A percentile compares a stretch with the other conserved stretches of the same genome.
These are phyloP conservation scores for Sphaerulina vaccinii DNA, from an alignment of 2,329 filamentous ascomycete species.

Conservation along the genomic window DNA sequence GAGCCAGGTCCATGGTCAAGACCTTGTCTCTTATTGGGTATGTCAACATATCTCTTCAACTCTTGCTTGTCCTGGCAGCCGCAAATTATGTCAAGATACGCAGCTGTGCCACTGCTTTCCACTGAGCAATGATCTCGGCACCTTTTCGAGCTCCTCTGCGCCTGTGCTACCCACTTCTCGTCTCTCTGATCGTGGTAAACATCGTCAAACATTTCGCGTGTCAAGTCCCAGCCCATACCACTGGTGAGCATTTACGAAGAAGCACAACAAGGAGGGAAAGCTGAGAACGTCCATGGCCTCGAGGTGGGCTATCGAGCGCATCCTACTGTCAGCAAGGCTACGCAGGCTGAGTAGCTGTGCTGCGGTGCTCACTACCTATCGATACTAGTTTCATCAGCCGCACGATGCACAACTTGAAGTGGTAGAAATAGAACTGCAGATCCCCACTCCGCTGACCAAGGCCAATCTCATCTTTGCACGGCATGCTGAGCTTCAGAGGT, in stretches of 20 bases:
- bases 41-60: neutral
- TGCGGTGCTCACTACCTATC: neutral
- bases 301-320: conserved; percentile 1
- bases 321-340: conserved; percentile 11
- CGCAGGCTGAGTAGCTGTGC: conserved; percentile 12
- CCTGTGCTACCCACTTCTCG: neutral
- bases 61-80: neutral
- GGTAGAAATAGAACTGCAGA: conserved; percentile 10
- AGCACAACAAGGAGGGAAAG: neutral
- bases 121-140: neutral
- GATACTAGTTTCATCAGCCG: conserved; percentile 18
- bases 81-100: neutral
- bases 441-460: neutral
- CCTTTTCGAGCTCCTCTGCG: neutral
- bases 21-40: neutral
- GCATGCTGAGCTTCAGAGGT: neutral
- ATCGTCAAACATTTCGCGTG: neutral
- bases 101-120: neutral
- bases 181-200: neutral
- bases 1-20: too few relatives aligned
- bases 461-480: conserved; percentile 2
- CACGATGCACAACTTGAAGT: conserved; percentile 5
- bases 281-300: conserved; percentile 9
- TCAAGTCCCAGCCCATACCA: neutral
- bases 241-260: neutral